Evolutionary conservation across 2,329 filamentous ascomycete genomes (phyloP), one percentile per base, ranked within the genome.

Genomic region (Fusarium cicatricum): DNA sequence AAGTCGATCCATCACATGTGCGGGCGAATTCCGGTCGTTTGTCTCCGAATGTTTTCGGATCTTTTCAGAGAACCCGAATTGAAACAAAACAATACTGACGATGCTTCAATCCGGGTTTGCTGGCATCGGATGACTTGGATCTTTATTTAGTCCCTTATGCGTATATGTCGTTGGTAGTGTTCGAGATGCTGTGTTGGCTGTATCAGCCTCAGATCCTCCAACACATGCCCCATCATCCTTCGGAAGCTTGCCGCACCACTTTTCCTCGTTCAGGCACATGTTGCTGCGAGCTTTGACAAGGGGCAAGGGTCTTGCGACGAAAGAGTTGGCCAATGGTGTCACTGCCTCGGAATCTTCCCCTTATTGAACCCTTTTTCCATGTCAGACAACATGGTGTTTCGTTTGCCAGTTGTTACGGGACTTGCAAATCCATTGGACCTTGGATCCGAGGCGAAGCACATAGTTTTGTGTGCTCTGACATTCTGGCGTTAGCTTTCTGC

Each of bases 211-310:
- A 9, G 29, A 41, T 39, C 33, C 37, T 33, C 17, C 44, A 43
- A 32, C 19, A 21, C 7, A 21, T 21, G 21, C 42, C 19, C 17
- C 23, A 5, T n/a, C 16, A 36, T 19, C 12, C 33, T 31, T 34
- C 51, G 55, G 60, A 49, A 47, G 44, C 38, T 57, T 63, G 44
- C 37, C 23, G 41, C 52, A 51, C 59, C 60, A 62, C 59, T 52
- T 60, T 46, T 31, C 28, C 23, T 32, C 21, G 34, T 36, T 41
- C 33, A 33, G 48, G 33, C 46, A 52, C 47, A 41, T 42, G 26
- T 55, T 44, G 19, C 49, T 46, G 19, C 16, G 17, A 33, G 34
- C 41, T 44, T 31, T 10, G 36, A 36, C 54, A 38, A 55, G 59
- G 59, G 46, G 45, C 15, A 44, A 41, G 26, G 49, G 36, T 37